These are phyloP conservation scores for Sphagnum contortum DNA, from an alignment of 225 moss, liverwort and hornwort species.

Conservation along the genomic window DNA sequence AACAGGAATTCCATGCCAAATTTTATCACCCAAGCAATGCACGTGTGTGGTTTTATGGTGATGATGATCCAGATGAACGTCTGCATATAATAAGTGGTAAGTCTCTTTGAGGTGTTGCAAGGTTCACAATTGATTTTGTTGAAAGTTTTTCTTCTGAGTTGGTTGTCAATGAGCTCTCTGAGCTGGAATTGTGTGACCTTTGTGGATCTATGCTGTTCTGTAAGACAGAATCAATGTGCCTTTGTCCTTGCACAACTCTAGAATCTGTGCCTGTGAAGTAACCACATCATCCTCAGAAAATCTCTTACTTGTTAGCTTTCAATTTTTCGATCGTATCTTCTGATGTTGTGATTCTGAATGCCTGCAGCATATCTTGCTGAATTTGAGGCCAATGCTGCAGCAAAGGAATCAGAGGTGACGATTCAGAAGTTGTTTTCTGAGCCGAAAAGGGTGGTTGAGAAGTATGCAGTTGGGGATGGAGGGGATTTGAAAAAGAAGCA, in stretches of 20 bases:
- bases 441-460: conserved; percentile 79
- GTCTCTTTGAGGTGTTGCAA: not conserved
- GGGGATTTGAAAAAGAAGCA: conserved; percentile 75
- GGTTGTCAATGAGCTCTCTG: too few relatives aligned
- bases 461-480: conserved; percentile 78
- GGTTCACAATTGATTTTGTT: too few relatives aligned
- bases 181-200: too few relatives aligned
- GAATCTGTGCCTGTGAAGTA: too few relatives aligned
- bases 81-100: conserved; percentile 70
- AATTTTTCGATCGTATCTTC: not conserved
- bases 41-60: conserved; percentile 96
- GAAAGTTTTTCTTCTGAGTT: too few relatives aligned
- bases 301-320: too few relatives aligned
- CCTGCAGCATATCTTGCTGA: conserved; percentile 72
- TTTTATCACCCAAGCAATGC: conserved; percentile 97
- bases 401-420: conserved; percentile 78
- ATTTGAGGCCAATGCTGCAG: conserved; percentile 66
- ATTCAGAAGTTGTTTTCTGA: conserved; percentile 75
- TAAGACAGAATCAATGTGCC: too few relatives aligned
- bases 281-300: too few relatives aligned
- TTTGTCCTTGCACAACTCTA: too few relatives aligned
- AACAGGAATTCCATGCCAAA: conserved; percentile 85
- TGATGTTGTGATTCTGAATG: not conserved
- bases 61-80: conserved; percentile 89
- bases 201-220: too few relatives aligned